phyloP scores from a whole-genome alignment of 2,329 filamentous ascomycete genomes.

The Penicillium sp. region DNA sequence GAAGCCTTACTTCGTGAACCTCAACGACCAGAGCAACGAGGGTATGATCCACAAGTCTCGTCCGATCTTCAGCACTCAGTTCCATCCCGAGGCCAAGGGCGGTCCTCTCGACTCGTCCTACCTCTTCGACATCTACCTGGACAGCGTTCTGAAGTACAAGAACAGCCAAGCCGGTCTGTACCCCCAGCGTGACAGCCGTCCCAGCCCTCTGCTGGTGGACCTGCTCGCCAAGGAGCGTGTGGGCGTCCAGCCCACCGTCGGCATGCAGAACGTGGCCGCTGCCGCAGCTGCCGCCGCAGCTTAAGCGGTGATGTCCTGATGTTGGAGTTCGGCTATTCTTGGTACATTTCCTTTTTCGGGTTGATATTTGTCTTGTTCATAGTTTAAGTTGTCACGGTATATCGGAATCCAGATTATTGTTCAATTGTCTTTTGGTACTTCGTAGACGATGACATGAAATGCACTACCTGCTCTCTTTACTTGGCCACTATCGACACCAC shows the following conservation, averaged over 20 bases:
- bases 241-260: constrained; percentile 70
- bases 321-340: constrained; percentile 8
- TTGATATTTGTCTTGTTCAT: constrained; percentile 14
- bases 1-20: constrained; percentile 97
- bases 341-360: constrained; percentile 7
- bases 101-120: constrained; percentile 94
- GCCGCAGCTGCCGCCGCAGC: constrained; percentile 30
- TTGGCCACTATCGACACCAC: constrained; percentile 61
- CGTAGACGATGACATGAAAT: background rate
- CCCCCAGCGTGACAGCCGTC: constrained; percentile 74
- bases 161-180: constrained; percentile 66
- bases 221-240: constrained; percentile 91
- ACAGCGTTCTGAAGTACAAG: constrained; percentile 88
- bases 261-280: constrained; percentile 41
- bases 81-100: constrained; percentile 97
- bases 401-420: constrained; percentile 8
- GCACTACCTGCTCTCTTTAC: constrained; percentile 18
- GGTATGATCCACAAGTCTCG: constrained; percentile 91
- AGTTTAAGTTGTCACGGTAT: constrained; percentile 8
- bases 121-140: constrained; percentile 92
- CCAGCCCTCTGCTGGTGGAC: constrained; percentile 81
- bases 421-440: constrained; percentile 2
- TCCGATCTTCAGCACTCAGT: constrained; percentile 97
- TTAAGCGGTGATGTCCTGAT: constrained; percentile 10
- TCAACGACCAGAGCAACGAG: constrained; percentile 97